Evolutionary conservation across 768 basidiomycete genomes (phyloP).

Genomic region (Kwoniella mangroviensis): DNA sequence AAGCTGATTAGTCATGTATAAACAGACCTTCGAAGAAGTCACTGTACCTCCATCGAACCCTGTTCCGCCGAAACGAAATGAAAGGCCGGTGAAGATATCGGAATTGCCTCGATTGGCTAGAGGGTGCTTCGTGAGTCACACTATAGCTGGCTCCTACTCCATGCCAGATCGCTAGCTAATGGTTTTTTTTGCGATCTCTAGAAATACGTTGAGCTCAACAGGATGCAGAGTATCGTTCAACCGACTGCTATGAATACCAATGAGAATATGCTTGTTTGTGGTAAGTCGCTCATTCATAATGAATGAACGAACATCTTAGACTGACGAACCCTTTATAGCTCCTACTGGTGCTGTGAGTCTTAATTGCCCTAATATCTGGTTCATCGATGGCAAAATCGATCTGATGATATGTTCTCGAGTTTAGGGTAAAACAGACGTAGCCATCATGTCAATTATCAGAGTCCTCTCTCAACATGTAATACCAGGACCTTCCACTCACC

Average conservation of each 20-base stretch:
- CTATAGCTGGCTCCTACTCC: not conserved
- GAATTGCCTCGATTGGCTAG: slow-evolving; percentile 77
- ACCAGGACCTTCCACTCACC: slow-evolving; percentile 25
- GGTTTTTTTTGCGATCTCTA: slow-evolving; percentile 50
- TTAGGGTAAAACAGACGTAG: slow-evolving; percentile 98
- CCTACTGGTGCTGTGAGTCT: slow-evolving; percentile 91
- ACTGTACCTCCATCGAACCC: slow-evolving; percentile 80
- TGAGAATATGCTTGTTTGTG: slow-evolving; percentile 93
- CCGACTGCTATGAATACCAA: slow-evolving; percentile 91
- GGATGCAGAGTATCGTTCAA: slow-evolving; percentile 94
- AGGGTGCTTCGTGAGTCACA: slow-evolving; percentile 75
- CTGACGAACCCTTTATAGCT: slow-evolving; percentile 62
- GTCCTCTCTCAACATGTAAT: slow-evolving; percentile 74
- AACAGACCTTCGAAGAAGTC: slow-evolving; percentile 84
- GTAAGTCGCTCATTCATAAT: slow-evolving; percentile 57
- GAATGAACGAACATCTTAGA: not conserved
- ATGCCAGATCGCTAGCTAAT: not conserved
- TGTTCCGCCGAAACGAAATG: slow-evolving; percentile 72
- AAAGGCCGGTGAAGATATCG: slow-evolving; percentile 71
- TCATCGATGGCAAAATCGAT: not conserved
- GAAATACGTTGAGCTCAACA: slow-evolving; percentile 86
- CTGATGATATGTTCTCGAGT: slow-evolving; percentile 1
- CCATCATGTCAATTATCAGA: slow-evolving; percentile 88
- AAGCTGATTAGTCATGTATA: slow-evolving; percentile 4
- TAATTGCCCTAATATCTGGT: not conserved